Evolutionary conservation across 1,139 yeast genomes (phyloP), one percentile per base, ranked within the genome.

Genomic region (Sugiyamaella castrensis): DNA sequence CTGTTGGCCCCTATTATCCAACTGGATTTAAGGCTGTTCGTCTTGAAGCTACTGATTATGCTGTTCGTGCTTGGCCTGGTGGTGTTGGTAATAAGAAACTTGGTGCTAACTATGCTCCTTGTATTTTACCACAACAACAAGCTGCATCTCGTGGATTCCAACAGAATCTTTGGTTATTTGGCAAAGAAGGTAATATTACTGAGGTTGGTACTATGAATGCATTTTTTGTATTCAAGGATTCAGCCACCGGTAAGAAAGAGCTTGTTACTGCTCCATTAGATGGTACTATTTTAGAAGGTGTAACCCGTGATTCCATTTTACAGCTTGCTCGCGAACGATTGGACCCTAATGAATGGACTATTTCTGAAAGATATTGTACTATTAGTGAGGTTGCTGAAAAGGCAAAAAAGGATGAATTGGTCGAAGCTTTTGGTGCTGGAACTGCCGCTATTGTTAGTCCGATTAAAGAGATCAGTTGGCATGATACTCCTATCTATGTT

Each of bases 1-100:
- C 98, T 13, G 98, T 91, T 27, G 98, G 98, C 30, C 97, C 98
- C 34, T 80, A 79, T 69, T 82, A 81, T 68, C 80, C 84, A 61
- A 82, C 95, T 12, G 96, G 96, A 8, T 91, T 91, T 81, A 88
- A 89, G 71, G 96, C 98, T 32, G 96, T 92, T 45, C 77, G 82
- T 50, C 76, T 92, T 54, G 96, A 91, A 73, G 98, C 98, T 58
- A 88, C 96, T 32, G 95, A 87, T 66, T 82, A 87, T 60, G 95
- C 95, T 42, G 92, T 91, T 26, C 84, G 98, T 73, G 97, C 98
- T 12, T 92, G 98, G 98, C 98, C 98, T 63, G 96, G 96, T 64
- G 98, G 98, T 68, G 89, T 83, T 57, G 98, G 98, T 70, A 84
- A 89, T 76, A 84, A 81, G 71, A 92, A 92, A 73, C 80, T 92